phyloP scores from a whole-genome alignment of 495 filamentous ascomycete genomes.

The Oidiodendron maius region DNA sequence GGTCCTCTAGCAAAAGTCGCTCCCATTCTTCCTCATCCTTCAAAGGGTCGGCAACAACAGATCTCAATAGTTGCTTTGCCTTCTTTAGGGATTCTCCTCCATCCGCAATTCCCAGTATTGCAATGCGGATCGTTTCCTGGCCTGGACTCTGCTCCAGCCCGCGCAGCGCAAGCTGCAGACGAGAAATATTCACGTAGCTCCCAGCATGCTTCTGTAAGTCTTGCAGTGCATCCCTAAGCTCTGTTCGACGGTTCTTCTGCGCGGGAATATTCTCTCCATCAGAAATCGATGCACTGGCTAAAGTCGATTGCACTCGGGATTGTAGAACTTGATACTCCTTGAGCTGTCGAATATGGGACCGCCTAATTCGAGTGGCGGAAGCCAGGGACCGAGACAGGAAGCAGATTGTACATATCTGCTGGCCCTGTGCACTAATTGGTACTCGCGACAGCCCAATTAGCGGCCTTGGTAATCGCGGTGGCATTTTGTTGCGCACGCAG shows the following conservation, averaged over 20 bases:
- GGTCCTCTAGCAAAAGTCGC: constrained; percentile 45
- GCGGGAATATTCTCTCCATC: background rate
- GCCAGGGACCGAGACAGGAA: constrained; percentile 5
- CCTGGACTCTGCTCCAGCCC: constrained; percentile 62
- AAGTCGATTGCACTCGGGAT: constrained; percentile 8
- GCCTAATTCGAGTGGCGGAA: background rate
- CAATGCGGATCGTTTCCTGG: constrained; percentile 65
- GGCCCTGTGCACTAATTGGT: constrained; percentile 14
- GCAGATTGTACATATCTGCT: constrained; percentile 22
- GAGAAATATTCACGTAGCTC: constrained; percentile 65
- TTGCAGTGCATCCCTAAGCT: constrained; percentile 55
- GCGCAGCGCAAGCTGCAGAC: constrained; percentile 72
- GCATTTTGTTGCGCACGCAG: constrained; percentile 19
- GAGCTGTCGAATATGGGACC: background rate
- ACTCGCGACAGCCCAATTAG: constrained; percentile 10
- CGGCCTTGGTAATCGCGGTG: constrained; percentile 20
- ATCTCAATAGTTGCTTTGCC: constrained; percentile 55
- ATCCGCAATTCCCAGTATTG: constrained; percentile 38
- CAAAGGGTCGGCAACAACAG: constrained; percentile 76
- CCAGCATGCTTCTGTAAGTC: constrained; percentile 56
- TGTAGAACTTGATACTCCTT: background rate
- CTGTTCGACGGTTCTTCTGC: constrained; percentile 25
- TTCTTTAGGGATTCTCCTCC: constrained; percentile 28
- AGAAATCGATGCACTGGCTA: background rate
- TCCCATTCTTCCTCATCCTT: constrained; percentile 63